Conservation (phyloP, 163 green algal genomes). For the Chlorella variabilis region DNA sequence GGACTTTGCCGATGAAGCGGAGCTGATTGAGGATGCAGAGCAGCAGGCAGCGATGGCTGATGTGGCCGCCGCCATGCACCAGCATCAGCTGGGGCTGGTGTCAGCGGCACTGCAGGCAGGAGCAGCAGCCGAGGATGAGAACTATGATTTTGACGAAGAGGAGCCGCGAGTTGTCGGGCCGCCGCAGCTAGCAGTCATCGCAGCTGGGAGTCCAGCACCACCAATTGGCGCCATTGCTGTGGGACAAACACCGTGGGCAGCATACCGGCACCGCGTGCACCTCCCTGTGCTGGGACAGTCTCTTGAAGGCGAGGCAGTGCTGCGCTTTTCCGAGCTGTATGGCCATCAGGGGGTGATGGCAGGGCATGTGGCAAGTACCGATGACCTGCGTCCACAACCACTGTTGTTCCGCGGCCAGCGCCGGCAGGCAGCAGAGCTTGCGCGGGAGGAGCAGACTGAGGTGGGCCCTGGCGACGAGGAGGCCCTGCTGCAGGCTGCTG, state of each 20-base stretch:
- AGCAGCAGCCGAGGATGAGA: slow-evolving; percentile 24
- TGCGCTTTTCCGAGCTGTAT: slow-evolving; percentile 48
- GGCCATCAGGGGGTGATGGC: slow-evolving; percentile 16
- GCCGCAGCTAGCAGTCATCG: background rate
- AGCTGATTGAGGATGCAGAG: slow-evolving; percentile 54
- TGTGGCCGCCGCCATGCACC: background rate
- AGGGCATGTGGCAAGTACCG: background rate
- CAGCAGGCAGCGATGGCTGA: background rate
- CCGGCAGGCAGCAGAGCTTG: background rate
- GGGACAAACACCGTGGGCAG: background rate
- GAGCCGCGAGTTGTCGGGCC: background rate
- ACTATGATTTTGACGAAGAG: slow-evolving; percentile 47
- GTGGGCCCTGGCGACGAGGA: slow-evolving; percentile 3
- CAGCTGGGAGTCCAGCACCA: background rate
- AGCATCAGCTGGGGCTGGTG: slow-evolving; percentile 19
- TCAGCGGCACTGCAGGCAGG: slow-evolving; percentile 13
- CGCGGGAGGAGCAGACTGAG: background rate
- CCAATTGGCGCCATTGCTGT: background rate
- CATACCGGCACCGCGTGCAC: slow-evolving; percentile 1
- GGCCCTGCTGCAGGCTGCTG: background rate
- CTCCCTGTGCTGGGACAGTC: slow-evolving; percentile 32
- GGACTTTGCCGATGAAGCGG: slow-evolving; percentile 50
- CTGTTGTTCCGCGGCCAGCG: slow-evolving; percentile 11
- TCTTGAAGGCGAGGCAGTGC: slow-evolving; percentile 14
- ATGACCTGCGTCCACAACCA: slow-evolving; percentile 23